Conservation (phyloP, 192 early-diverging fungal genomes). For the Dissophora globulifera region DNA sequence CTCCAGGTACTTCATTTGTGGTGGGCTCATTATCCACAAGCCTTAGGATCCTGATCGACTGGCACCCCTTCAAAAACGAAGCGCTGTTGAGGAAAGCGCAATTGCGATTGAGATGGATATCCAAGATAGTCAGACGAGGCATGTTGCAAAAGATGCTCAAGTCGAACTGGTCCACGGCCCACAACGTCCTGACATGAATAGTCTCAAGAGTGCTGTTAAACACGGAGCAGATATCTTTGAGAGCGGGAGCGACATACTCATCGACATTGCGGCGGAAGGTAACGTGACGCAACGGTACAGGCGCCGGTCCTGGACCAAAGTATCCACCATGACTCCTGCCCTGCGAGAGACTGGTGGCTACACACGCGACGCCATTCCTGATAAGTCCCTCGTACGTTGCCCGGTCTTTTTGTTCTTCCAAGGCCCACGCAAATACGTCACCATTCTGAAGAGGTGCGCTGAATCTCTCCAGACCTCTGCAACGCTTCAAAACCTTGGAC, state of each 20-base stretch:
- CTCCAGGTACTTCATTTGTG: not conserved
- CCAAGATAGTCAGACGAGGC: constrained; percentile 7
- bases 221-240: constrained; percentile 16
- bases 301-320: constrained; percentile 12
- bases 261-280: not conserved
- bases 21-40: not conserved
- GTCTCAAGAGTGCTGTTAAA: constrained; percentile 19
- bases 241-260: constrained; percentile 6
- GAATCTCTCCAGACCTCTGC: constrained; percentile 29
- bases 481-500: constrained; percentile 11
- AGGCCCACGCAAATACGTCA: constrained; percentile 13
- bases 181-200: not conserved
- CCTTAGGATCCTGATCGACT: constrained; percentile 2
- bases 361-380: not conserved
- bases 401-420: constrained; percentile 23
- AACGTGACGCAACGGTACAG: constrained; percentile 13
- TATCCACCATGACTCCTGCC: constrained; percentile 11
- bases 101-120: not conserved
- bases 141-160: constrained; percentile 1
- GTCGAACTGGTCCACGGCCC: not conserved
- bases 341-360: not conserved
- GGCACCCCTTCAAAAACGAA: constrained; percentile 16
- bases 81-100: not conserved
- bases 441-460: not conserved
- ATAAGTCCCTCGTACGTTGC: not conserved